Evolutionary conservation across 2,329 filamentous ascomycete species (phyloP).

Genomic region (Cladophialophora psammophila): DNA sequence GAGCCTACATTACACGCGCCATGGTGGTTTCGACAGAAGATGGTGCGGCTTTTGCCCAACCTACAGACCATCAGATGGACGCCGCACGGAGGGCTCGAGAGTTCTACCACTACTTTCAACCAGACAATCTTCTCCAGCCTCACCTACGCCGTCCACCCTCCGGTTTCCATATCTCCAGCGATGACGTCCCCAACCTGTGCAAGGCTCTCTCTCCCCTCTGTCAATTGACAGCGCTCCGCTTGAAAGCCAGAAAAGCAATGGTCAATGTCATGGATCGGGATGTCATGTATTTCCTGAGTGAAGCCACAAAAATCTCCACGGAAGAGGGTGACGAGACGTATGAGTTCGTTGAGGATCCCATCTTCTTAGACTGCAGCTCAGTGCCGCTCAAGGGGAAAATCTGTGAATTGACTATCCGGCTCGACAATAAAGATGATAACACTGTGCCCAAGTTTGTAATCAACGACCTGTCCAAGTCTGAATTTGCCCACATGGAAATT

Average conservation of each 20-base stretch:
- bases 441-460: conserved; percentile 43
- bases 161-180: conserved; percentile 11
- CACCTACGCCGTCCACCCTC: conserved; percentile 24
- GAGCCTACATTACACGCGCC: not conserved
- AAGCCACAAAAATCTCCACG: conserved; percentile 53
- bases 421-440: conserved; percentile 35
- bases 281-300: conserved; percentile 60
- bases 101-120: conserved; percentile 52
- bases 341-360: conserved; percentile 44
- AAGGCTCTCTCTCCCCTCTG: conserved; percentile 26
- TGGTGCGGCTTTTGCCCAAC: not conserved
- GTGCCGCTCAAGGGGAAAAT: conserved; percentile 46
- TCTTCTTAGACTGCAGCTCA: conserved; percentile 46
- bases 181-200: conserved; percentile 26
- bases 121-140: conserved; percentile 39
- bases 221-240: conserved; percentile 30
- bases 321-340: conserved; percentile 37
- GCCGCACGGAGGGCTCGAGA: conserved; percentile 47
- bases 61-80: conserved; percentile 13
- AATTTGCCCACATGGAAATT: conserved; percentile 44
- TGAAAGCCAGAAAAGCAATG: conserved; percentile 47
- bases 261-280: conserved; percentile 58
- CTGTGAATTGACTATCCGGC: conserved; percentile 45
- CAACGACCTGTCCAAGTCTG: conserved; percentile 45
- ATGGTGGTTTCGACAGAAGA: conserved; percentile 12